These are phyloP conservation scores for Oryza glumipatula DNA, from an alignment of 176 grass and related monocot species.

Conservation along the genomic window DNA sequence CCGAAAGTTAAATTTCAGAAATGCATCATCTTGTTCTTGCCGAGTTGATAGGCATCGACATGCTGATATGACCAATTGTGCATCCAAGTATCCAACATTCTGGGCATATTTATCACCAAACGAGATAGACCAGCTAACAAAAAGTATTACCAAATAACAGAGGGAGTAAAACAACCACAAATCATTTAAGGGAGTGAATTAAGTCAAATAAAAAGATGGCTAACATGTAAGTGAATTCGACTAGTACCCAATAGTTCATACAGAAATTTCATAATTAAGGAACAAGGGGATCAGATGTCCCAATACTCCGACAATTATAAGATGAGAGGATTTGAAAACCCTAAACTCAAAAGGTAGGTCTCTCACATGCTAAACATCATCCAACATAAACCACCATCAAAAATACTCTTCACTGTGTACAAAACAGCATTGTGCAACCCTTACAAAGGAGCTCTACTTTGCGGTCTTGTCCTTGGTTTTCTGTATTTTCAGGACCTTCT, in stretches of 20 bases:
- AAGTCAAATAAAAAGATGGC: not conserved
- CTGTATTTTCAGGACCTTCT: constrained; percentile 93
- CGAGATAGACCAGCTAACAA: not conserved
- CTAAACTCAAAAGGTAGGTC: constrained; percentile 55
- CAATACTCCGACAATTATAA: constrained; percentile 42
- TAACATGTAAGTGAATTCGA: constrained; percentile 18
- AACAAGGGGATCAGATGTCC: constrained; percentile 49
- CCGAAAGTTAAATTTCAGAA: not conserved
- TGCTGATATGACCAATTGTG: not conserved
- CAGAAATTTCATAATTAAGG: constrained; percentile 39
- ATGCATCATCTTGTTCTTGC: not conserved
- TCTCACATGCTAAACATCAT: constrained; percentile 53
- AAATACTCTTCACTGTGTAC: constrained; percentile 52
- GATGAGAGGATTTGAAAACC: constrained; percentile 23
- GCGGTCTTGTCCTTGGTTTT: constrained; percentile 77
- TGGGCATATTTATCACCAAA: not conserved
- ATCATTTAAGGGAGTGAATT: not conserved
- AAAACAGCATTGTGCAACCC: constrained; percentile 34
- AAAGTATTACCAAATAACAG: not conserved
- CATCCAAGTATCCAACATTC: too few relatives aligned
- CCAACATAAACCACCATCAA: constrained; percentile 50
- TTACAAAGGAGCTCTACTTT: constrained; percentile 50
- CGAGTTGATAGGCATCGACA: too few relatives aligned
- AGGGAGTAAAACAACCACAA: not conserved
- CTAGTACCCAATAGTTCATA: constrained; percentile 36